Base-by-base conservation (phyloP, 139 green algal species). In the Penium margaritaceum region DNA sequence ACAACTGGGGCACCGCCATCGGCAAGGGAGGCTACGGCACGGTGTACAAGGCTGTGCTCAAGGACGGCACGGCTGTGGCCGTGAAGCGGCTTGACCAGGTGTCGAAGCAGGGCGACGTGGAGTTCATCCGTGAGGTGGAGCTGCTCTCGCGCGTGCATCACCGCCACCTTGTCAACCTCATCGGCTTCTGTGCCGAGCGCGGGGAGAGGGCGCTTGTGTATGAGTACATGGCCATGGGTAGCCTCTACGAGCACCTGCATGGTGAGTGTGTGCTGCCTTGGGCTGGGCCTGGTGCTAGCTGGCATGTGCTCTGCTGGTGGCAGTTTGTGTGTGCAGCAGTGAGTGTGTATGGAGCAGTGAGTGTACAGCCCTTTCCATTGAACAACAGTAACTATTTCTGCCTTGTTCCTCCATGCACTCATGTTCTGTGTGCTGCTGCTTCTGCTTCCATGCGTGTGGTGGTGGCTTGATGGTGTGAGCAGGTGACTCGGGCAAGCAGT, bases 101-200 rank as follows among this genome's bases (percentile, higher is more conserved):
- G 2, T 74, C 66, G 19, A 74, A 64, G 66, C 66, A 76, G 30
- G 83, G 83, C 6, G 83, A 88, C 38, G 54, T 74, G 60, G 83
- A 88, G 69, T 88, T 88, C 69, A 82, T 83, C 70, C 62, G 83
- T 24, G 83, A 88, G 63, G 81, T 84, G 24, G 63, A 55, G 61
- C 81, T 77, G 39, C 70, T 88, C 67, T 68, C 43, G 19, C 38
- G 63, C 6, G 64, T 82, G 44, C 61, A 67, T 21, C 79, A 88
- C 63, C 32, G 55, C 38, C 77, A 84, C 62, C 61, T 88, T 2
- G 66, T 86, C 1, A 70, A 64, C 5, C 73, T 86, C 29, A 63
- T 86, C 21, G 84, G 84, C 29, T 77, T 73, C 37, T 88, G 84
- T 47, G 73, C 70, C 3, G 84, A 86, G 30, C n/a, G n/a, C n/a